Conservation (phyloP, 2,329 filamentous ascomycete species). For the Penicillium brasilianum region DNA sequence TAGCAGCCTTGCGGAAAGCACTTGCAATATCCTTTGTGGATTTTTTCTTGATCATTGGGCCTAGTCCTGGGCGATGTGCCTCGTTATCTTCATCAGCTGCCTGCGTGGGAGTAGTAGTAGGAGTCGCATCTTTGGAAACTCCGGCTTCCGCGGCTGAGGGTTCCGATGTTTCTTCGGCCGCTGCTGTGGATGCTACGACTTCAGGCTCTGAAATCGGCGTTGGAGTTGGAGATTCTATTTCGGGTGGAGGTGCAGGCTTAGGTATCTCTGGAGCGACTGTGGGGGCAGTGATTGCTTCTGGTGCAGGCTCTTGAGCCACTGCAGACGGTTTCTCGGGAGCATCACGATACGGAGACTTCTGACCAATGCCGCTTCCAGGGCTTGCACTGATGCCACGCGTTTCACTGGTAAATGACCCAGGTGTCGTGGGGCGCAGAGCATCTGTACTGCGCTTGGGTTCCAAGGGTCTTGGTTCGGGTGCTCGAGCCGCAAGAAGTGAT, state of each 20-base stretch:
- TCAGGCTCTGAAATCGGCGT: conserved; percentile 19
- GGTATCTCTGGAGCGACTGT: conserved; percentile 30
- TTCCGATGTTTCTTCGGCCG: conserved; percentile 19
- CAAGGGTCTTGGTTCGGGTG: conserved; percentile 10
- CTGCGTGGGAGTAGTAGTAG: conserved; percentile 23
- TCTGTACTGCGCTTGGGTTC: conserved; percentile 35
- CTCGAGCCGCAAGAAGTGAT: conserved; percentile 10
- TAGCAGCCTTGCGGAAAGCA: conserved; percentile 79
- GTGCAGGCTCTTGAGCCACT: conserved; percentile 17
- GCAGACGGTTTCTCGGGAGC: conserved; percentile 38
- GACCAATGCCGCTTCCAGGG: conserved; percentile 35
- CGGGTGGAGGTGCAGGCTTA: conserved; percentile 27
- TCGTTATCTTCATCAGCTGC: conserved; percentile 56
- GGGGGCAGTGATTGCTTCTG: conserved; percentile 17
- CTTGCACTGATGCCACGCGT: conserved; percentile 26
- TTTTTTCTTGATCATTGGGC: conserved; percentile 88
- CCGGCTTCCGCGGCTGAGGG: conserved; percentile 8
- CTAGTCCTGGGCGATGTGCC: conserved; percentile 73
- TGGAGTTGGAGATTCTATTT: conserved; percentile 19
- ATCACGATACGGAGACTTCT: conserved; percentile 38
- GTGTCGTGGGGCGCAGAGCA: conserved; percentile 37
- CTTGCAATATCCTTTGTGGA: conserved; percentile 73
- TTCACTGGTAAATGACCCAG: conserved; percentile 35
- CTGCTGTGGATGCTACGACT: conserved; percentile 23
- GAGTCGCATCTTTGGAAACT: conserved; percentile 15